Percentiles rank a stretch among this genome's conserved stretches.
These are phyloP conservation scores for Claviceps spartinae DNA, from an alignment of 2,329 filamentous ascomycete genomes.

Conservation along the genomic window DNA sequence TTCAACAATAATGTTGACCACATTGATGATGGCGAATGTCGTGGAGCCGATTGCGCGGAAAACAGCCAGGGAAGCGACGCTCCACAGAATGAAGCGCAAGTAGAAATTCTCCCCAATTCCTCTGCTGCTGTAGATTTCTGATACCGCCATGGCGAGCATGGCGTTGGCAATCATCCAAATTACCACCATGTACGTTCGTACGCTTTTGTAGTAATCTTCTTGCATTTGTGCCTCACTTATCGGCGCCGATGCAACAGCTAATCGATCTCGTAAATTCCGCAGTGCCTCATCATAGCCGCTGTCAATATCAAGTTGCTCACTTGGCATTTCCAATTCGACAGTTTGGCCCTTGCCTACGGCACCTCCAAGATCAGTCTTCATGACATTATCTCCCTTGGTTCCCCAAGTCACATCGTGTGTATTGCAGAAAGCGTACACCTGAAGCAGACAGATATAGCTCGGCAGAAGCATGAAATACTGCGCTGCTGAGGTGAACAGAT, in stretches of 20 bases:
- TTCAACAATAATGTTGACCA: slow-evolving; percentile 74
- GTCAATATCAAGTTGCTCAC: slow-evolving; percentile 95
- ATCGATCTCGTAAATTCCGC: slow-evolving; percentile 82
- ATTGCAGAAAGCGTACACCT: slow-evolving; percentile 98
- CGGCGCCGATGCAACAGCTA: slow-evolving; percentile 57
- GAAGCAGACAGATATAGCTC: slow-evolving; percentile 88
- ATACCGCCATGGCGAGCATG: slow-evolving; percentile 83
- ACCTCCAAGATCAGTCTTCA: slow-evolving; percentile 81
- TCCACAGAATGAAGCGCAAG: slow-evolving; percentile 85
- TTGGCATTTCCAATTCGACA: slow-evolving; percentile 94
- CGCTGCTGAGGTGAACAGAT: slow-evolving; percentile 84
- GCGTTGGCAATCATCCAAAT: slow-evolving; percentile 89
- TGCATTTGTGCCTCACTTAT: slow-evolving; percentile 71
- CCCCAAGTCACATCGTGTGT: slow-evolving; percentile 98
- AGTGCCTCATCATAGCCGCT: slow-evolving; percentile 94
- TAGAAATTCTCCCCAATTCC: slow-evolving; percentile 76
- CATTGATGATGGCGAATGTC: slow-evolving; percentile 71
- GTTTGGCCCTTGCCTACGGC: slow-evolving; percentile 67
- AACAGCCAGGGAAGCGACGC: slow-evolving; percentile 70
- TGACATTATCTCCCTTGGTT: slow-evolving; percentile 94
- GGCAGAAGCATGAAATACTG: slow-evolving; percentile 93
- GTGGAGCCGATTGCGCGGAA: slow-evolving; percentile 77
- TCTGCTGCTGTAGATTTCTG: slow-evolving; percentile 64
- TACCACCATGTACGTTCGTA: slow-evolving; percentile 95
- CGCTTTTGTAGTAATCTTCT: slow-evolving; percentile 96